Evolutionary conservation across 1,139 yeast genomes (phyloP).

Genomic region (Yarrowia galli): DNA sequence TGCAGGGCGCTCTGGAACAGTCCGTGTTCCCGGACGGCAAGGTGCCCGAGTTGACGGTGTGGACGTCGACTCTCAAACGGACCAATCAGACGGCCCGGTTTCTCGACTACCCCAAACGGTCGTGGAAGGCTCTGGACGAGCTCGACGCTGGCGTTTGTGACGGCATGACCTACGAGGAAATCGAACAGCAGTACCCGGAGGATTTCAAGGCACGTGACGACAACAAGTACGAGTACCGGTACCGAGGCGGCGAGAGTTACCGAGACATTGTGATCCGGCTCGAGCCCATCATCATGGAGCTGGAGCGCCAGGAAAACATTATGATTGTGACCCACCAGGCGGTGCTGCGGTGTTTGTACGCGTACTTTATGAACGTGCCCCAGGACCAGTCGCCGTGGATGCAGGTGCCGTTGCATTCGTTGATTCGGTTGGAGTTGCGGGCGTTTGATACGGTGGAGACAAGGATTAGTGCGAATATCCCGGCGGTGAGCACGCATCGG

Average conservation of each 20-base stretch:
- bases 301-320: constrained; percentile 95
- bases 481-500: constrained; percentile 96
- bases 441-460: constrained; percentile 91
- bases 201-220: constrained; percentile 96
- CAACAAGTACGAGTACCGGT: constrained; percentile 92
- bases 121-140: constrained; percentile 97
- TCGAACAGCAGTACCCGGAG: constrained; percentile 83
- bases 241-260: constrained; percentile 96
- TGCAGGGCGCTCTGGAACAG: constrained; percentile 62
- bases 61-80: constrained; percentile 93
- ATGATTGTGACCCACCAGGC: constrained; percentile 98
- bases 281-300: constrained; percentile 97
- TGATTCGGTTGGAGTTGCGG: constrained; percentile 90
- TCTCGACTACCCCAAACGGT: constrained; percentile 81
- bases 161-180: constrained; percentile 90
- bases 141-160: constrained; percentile 98
- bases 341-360: constrained; percentile 92
- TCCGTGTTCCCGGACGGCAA: constrained; percentile 57
- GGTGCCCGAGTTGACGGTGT: constrained; percentile 74
- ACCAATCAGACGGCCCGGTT: constrained; percentile 92
- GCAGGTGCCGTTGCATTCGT: constrained; percentile 95
- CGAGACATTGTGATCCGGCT: constrained; percentile 92
- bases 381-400: constrained; percentile 99
- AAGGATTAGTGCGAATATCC: constrained; percentile 91
- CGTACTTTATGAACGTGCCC: constrained; percentile 97